A percentile compares a stretch with the other conserved stretches of the same genome.
These are phyloP conservation scores for Bullera alba DNA, from an alignment of 768 basidiomycete genomes.

Conservation along the genomic window DNA sequence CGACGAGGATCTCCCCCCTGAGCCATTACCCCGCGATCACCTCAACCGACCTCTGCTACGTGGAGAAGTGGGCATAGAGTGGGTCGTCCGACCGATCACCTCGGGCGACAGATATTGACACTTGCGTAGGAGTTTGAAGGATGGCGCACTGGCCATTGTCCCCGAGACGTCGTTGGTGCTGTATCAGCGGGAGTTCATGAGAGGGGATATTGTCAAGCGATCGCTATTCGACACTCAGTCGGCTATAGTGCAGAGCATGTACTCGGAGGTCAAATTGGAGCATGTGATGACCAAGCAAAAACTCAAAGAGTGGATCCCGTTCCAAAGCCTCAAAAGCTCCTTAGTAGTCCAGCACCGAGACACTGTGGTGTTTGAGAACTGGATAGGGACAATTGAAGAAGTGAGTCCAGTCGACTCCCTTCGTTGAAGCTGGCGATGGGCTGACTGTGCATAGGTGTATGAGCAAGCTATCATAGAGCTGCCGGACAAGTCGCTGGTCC, in stretches of 20 bases:
- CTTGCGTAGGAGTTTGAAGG: slow-evolving; percentile 49
- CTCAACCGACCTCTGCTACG: slow-evolving; percentile 65
- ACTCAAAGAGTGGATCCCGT: slow-evolving; percentile 59
- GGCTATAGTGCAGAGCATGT: slow-evolving; percentile 63
- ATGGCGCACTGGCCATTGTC: slow-evolving; percentile 60
- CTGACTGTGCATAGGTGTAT: slow-evolving; percentile 56
- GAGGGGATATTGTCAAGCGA: slow-evolving; percentile 76
- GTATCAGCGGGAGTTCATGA: slow-evolving; percentile 67
- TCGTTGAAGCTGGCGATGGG: background rate
- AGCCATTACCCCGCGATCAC: slow-evolving; percentile 49
- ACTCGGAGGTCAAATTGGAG: slow-evolving; percentile 61
- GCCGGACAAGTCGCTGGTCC: slow-evolving; percentile 59
- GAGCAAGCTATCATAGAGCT: slow-evolving; percentile 72
- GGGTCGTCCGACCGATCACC: background rate
- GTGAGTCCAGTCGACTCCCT: slow-evolving; percentile 48
- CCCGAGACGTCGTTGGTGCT: slow-evolving; percentile 62
- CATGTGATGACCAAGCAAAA: slow-evolving; percentile 64
- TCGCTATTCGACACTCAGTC: slow-evolving; percentile 65
- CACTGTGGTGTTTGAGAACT: slow-evolving; percentile 72
- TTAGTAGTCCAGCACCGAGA: slow-evolving; percentile 60
- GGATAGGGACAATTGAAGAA: slow-evolving; percentile 86
- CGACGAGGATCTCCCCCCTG: slow-evolving; percentile 59
- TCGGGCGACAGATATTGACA: background rate
- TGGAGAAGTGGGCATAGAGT: slow-evolving; percentile 78
- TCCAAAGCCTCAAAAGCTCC: slow-evolving; percentile 56